phyloP scores from a whole-genome alignment of 768 basidiomycete species.

The Cyathus striatus region DNA sequence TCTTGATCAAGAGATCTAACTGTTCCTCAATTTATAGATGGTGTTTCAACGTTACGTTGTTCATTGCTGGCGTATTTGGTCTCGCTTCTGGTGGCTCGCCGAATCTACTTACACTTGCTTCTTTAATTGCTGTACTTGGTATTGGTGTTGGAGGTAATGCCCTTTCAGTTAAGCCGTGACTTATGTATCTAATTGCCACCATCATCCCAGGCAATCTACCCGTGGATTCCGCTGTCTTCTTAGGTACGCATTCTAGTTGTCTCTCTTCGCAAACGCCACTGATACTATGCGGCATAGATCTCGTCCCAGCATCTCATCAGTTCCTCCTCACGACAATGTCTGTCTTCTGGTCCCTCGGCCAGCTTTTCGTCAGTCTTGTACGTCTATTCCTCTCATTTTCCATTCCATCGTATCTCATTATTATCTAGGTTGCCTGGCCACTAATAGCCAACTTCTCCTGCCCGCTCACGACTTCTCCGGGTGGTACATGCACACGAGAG shows the following conservation, averaged over 20 bases:
- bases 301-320: conserved; percentile 64
- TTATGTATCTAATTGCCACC: too few relatives aligned
- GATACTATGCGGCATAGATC: too few relatives aligned
- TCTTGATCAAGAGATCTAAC: neutral
- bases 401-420: neutral
- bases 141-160: conserved; percentile 62
- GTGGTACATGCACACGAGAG: conserved; percentile 33
- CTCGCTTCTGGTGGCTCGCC: conserved; percentile 57
- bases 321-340: conserved; percentile 70
- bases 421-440: conserved; percentile 56
- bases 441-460: conserved; percentile 69
- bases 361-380: conserved; percentile 48
- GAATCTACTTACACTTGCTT: conserved; percentile 44
- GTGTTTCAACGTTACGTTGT: conserved; percentile 66
- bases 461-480: conserved; percentile 15
- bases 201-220: conserved; percentile 60
- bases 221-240: conserved; percentile 69
- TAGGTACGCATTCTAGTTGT: conserved; percentile 36
- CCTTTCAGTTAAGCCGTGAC: too few relatives aligned
- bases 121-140: conserved; percentile 53
- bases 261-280: too few relatives aligned
- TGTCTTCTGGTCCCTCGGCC: conserved; percentile 80
- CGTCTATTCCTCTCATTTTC: neutral
- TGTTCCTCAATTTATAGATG: conserved; percentile 26
- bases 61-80: conserved; percentile 64